Percentiles rank a stretch among this genome's conserved stretches.
Conservation (phyloP, 768 basidiomycete species). For the Dioszegia crocea region DNA sequence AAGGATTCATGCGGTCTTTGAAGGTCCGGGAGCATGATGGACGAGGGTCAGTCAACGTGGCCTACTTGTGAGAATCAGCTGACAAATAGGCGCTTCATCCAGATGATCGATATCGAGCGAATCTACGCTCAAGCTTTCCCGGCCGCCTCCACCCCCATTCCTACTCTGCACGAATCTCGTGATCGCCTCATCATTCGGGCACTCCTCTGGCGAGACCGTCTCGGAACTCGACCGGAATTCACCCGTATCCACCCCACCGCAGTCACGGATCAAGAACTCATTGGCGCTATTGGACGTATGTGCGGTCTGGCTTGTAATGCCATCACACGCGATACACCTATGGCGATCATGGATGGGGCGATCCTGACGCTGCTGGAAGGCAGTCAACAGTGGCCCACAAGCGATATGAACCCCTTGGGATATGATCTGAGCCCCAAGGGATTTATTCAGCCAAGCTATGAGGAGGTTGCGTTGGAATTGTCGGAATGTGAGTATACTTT, state of each 20-base stretch:
- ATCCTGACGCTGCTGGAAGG: slow-evolving; percentile 4
- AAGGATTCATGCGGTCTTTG: slow-evolving; percentile 9
- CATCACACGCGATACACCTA: neutral
- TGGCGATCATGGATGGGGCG: slow-evolving; percentile 5
- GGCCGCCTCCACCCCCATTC: neutral
- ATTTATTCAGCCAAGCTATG: slow-evolving; percentile 9
- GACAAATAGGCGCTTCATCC: slow-evolving; percentile 1
- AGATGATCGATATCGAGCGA: slow-evolving; percentile 11
- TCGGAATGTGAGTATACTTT: neutral
- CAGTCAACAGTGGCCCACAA: slow-evolving; percentile 10
- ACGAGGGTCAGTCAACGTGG: slow-evolving; percentile 1
- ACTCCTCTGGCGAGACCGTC: slow-evolving; percentile 10
- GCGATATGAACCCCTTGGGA: slow-evolving; percentile 7
- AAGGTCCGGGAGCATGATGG: slow-evolving; percentile 8
- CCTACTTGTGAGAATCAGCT: neutral
- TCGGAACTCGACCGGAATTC: slow-evolving; percentile 10
- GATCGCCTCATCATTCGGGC: slow-evolving; percentile 5
- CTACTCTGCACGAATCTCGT: neutral
- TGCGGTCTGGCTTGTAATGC: neutral
- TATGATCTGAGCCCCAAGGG: slow-evolving; percentile 9
- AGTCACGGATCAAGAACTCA: neutral
- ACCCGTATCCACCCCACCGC: slow-evolving; percentile 2
- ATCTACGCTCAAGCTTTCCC: slow-evolving; percentile 9
- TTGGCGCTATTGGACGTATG: neutral
- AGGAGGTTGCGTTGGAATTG: neutral